Evolutionary conservation across 2,329 filamentous ascomycete species (phyloP).

Genomic region (Pezicula radicicola): DNA sequence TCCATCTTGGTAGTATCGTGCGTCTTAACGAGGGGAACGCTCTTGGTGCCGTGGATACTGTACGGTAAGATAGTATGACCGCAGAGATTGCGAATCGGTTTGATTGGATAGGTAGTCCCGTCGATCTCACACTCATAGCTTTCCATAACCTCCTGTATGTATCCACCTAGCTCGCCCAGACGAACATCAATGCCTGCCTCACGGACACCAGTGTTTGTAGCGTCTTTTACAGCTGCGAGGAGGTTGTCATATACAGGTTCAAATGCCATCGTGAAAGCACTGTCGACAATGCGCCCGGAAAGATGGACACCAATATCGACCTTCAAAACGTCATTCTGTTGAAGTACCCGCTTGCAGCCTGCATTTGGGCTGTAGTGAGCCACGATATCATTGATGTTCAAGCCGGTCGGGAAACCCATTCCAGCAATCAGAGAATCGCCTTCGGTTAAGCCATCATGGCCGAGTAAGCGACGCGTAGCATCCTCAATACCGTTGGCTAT

Average conservation of each 20-base stretch:
- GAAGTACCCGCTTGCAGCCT: slow-evolving; percentile 71
- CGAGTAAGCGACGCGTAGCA: slow-evolving; percentile 72
- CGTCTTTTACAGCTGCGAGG: slow-evolving; percentile 62
- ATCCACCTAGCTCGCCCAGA: slow-evolving; percentile 62
- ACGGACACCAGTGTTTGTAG: slow-evolving; percentile 74
- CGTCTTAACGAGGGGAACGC: slow-evolving; percentile 88
- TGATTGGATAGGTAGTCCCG: slow-evolving; percentile 49
- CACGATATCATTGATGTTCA: slow-evolving; percentile 81
- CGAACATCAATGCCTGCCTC: slow-evolving; percentile 91
- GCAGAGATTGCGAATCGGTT: slow-evolving; percentile 50
- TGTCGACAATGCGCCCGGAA: slow-evolving; percentile 69
- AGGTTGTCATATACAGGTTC: slow-evolving; percentile 68
- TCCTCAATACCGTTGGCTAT: slow-evolving; percentile 88
- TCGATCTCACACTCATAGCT: slow-evolving; percentile 56
- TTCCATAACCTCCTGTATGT: slow-evolving; percentile 60
- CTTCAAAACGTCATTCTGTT: slow-evolving; percentile 69
- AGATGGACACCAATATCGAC: slow-evolving; percentile 71
- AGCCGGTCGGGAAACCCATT: slow-evolving; percentile 82
- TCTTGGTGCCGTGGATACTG: slow-evolving; percentile 89
- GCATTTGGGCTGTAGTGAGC: slow-evolving; percentile 87
- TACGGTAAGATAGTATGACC: slow-evolving; percentile 86
- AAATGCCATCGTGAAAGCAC: slow-evolving; percentile 67
- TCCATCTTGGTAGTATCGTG: slow-evolving; percentile 94
- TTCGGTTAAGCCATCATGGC: slow-evolving; percentile 72
- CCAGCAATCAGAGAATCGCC: slow-evolving; percentile 76